Percentiles rank a stretch among this genome's conserved stretches.
phyloP scores from a whole-genome alignment of 176 grass and related monocot genomes.

The Elymus sibiricus region DNA sequence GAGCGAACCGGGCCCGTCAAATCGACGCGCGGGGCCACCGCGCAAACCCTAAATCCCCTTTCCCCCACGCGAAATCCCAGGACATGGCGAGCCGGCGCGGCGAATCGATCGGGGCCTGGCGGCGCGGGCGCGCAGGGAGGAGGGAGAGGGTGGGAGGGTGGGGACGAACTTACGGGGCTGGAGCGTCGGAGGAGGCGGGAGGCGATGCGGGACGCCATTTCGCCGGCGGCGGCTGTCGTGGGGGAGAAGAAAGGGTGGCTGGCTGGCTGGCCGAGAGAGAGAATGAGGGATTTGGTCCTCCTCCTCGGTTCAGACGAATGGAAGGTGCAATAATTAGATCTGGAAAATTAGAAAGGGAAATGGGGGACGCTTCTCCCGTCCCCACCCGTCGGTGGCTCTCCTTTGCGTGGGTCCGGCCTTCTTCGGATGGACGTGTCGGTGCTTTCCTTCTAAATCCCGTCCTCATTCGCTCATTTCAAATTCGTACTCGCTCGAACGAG shows the following conservation, averaged over 20 bases:
- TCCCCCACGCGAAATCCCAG: background rate
- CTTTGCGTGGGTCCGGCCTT: too few species aligned
- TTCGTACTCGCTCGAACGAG: too few species aligned
- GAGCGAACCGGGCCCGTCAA: background rate
- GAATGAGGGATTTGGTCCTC: background rate
- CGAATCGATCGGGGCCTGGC: background rate
- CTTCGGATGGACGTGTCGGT: background rate
- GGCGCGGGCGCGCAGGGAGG: background rate
- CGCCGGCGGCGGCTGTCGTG: conserved; percentile 5
- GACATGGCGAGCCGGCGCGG: background rate
- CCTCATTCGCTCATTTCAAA: too few species aligned
- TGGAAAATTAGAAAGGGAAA: background rate
- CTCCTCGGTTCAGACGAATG: background rate
- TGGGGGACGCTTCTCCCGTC: background rate
- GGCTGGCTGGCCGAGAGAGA: background rate
- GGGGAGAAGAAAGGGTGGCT: conserved; percentile 5
- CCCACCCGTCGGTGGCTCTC: background rate
- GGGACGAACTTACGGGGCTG: background rate
- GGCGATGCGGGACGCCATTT: conserved; percentile 24
- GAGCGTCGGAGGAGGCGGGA: conserved; percentile 4
- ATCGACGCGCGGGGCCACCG: background rate
- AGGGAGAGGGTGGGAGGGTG: background rate
- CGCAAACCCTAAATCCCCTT: conserved; percentile 9
- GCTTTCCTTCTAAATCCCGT: background rate
- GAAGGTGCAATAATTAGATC: background rate